Evolutionary conservation across 2,329 filamentous ascomycete genomes (phyloP), one percentile per base, ranked within the genome.

Genomic region (Emergomyces africanus): DNA sequence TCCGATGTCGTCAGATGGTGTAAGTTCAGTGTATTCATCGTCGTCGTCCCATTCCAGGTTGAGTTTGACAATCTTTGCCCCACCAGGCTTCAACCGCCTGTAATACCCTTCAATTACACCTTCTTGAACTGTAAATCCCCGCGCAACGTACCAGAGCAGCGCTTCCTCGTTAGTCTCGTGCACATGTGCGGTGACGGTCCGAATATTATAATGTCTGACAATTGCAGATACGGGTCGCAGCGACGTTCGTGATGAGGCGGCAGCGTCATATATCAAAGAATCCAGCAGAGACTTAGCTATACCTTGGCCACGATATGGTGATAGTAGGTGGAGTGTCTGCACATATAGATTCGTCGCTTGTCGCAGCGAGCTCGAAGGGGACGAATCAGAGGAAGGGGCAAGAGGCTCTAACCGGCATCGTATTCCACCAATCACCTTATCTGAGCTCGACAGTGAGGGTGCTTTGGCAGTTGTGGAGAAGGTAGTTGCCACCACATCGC

Each of bases 131-230:
- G 73, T 73, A 61, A 86, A 86, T 0, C 80, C 81, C 4, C 82
- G 74, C 62, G 79, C 78, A 50, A 69, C 67, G 71, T 86, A 86
- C 83, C 83, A 86, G 54, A 77, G 74, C 63, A 83, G 65, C 0
- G 77, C 83, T 54, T 84, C 82, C 20, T 77, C 74, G 59, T 86
- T 86, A 25, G 77, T 79, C 64, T 83, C 82, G 77, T 84, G 85
- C 0, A 85, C 83, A 69, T 86, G 83, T 12, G 83, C 83, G 2
- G 80, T 82, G 23, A 85, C 77, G 15, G 72, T 74, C 12, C 69
- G 70, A 30, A 81, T 77, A 30, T 77, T 76, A 62, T 83, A 79
- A 59, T 78, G 72, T 37, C 74, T 72, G 4, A 79, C 74, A 10
- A 75, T 64, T 5, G 67, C 63, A 12, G 73, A 75, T 3, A 74